Evolutionary conservation across 192 early-diverging fungal genomes (phyloP).

Genomic region (Coemansia sp.): DNA sequence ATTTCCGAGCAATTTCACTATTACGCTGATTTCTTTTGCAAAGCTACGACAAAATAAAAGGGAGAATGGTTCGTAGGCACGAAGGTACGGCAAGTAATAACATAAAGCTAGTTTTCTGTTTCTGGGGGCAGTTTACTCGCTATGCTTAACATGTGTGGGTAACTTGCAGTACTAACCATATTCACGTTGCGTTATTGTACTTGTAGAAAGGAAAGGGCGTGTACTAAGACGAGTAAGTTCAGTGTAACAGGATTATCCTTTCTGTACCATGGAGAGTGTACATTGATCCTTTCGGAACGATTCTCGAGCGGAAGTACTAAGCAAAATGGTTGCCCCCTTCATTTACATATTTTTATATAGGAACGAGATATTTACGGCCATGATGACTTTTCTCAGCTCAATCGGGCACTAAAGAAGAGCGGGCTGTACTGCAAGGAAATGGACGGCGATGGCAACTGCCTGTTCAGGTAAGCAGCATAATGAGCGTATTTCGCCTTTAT

Average conservation of each 20-base stretch:
- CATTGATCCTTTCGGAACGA: background rate
- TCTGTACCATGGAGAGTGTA: too few relatives aligned
- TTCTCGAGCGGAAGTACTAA: too few relatives aligned
- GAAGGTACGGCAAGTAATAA: background rate
- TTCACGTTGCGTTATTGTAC: background rate
- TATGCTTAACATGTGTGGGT: too few relatives aligned
- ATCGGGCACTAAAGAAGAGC: constrained; percentile 54
- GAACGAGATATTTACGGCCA: constrained; percentile 5
- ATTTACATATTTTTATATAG: background rate
- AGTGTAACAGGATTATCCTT: too few relatives aligned
- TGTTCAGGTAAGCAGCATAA: constrained; percentile 56
- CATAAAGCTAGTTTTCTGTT: background rate
- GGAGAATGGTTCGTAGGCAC: background rate
- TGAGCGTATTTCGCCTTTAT: background rate
- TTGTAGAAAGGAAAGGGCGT: constrained; percentile 7
- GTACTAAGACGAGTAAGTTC: constrained; percentile 2
- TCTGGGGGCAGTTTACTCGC: too few relatives aligned
- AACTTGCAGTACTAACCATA: too few relatives aligned
- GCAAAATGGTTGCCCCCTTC: too few relatives aligned
- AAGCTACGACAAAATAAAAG: background rate
- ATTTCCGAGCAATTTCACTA: background rate
- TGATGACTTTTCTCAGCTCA: constrained; percentile 51
- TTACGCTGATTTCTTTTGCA: background rate
- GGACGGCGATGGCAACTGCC: constrained; percentile 71
- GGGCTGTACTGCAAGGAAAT: constrained; percentile 67